These are phyloP conservation scores for Panicum virgatum DNA, from an alignment of 202 grass and related monocot species.

Conservation along the genomic window DNA sequence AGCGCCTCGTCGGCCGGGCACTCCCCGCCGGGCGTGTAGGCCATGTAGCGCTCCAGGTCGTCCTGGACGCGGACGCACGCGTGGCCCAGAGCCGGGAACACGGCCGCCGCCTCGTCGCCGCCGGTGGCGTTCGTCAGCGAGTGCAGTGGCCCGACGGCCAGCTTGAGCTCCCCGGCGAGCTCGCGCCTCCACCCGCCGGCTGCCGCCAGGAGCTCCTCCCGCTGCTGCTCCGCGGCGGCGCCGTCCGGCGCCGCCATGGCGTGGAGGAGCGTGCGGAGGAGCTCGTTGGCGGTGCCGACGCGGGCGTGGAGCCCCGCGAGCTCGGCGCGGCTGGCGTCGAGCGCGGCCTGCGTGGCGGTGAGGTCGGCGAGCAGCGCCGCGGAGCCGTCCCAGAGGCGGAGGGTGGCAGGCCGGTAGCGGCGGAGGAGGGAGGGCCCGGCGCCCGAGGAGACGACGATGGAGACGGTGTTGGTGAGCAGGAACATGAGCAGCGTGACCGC, in stretches of 20 bases:
- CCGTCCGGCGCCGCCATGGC: neutral
- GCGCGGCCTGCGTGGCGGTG: constrained; percentile 51
- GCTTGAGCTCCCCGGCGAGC: constrained; percentile 57
- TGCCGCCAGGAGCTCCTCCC: too few relatives aligned
- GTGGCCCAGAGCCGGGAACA: constrained; percentile 45
- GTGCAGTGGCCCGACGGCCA: constrained; percentile 28
- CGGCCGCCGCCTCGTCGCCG: neutral
- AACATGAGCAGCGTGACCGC: constrained; percentile 53
- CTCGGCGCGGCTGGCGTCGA: constrained; percentile 32
- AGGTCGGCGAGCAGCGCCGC: constrained; percentile 54
- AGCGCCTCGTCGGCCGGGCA: constrained; percentile 69
- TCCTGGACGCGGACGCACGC: constrained; percentile 52
- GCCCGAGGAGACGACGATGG: neutral
- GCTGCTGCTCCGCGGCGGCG: too few relatives aligned
- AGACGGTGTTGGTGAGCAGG: constrained; percentile 5
- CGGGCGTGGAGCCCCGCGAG: constrained; percentile 42
- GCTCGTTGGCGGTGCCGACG: constrained; percentile 45
- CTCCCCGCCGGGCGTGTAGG: constrained; percentile 52
- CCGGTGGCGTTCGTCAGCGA: neutral
- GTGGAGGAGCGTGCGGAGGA: constrained; percentile 55
- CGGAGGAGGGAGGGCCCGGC: constrained; percentile 8
- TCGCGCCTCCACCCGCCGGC: constrained; percentile 30
- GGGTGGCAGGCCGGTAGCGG: constrained; percentile 36
- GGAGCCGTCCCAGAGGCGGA: constrained; percentile 52
- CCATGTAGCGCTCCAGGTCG: constrained; percentile 58